Conservation (phyloP, 1,139 yeast genomes). For the Candida buenavistaensis region DNA sequence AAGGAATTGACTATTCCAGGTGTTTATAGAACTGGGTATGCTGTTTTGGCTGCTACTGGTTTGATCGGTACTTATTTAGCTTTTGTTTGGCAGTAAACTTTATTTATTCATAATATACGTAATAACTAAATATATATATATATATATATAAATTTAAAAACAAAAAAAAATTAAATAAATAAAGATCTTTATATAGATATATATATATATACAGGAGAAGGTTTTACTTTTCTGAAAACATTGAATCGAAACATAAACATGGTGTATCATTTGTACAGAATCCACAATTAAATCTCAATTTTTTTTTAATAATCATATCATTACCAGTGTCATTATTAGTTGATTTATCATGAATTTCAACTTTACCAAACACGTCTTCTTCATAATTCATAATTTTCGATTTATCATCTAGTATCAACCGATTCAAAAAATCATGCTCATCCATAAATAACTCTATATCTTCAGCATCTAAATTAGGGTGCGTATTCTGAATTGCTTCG, state of each 20-base stretch:
- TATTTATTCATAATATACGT: conserved; percentile 12
- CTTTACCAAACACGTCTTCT: conserved; percentile 15
- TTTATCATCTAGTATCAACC: conserved; percentile 14
- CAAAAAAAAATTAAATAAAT: too few species aligned
- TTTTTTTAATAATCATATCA: conserved; percentile 12
- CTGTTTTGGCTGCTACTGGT: conserved; percentile 73
- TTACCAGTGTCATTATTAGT: not conserved
- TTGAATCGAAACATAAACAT: conserved; percentile 42
- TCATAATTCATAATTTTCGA: conserved; percentile 9
- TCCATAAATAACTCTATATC: conserved; percentile 16
- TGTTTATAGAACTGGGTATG: conserved; percentile 89
- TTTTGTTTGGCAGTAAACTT: conserved; percentile 27
- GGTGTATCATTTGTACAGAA: conserved; percentile 43
- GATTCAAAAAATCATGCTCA: conserved; percentile 18
- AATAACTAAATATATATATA: not conserved
- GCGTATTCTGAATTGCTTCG: not conserved
- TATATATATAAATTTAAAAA: not conserved
- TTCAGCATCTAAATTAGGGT: conserved; percentile 9
- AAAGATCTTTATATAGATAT: too few species aligned
- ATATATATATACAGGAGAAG: conserved; percentile 8
- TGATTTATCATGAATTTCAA: conserved; percentile 12
- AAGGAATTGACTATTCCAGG: conserved; percentile 76
- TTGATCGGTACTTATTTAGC: conserved; percentile 60
- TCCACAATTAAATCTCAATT: conserved; percentile 33
- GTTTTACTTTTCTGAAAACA: conserved; percentile 9